phyloP scores from a whole-genome alignment of 1,139 yeast species.

The Suhomyces yuchorum region DNA sequence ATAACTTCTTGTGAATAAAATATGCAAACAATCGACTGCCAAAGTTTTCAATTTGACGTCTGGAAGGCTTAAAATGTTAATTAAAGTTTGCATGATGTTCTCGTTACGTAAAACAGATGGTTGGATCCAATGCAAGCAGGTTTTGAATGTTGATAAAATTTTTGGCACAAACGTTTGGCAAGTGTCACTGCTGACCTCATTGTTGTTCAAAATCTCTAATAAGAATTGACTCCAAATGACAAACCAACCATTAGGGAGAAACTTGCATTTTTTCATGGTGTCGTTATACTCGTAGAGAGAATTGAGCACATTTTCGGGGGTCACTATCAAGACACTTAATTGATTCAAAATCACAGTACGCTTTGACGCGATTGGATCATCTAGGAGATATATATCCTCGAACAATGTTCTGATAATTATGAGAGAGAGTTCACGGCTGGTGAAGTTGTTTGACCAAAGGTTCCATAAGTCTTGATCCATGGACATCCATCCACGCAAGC shows the following conservation, averaged over 20 bases:
- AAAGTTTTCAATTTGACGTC: conserved; percentile 72
- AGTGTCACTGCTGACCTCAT: conserved; percentile 37
- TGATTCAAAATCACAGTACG: conserved; percentile 79
- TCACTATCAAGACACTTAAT: conserved; percentile 77
- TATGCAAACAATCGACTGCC: conserved; percentile 90
- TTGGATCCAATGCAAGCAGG: conserved; percentile 89
- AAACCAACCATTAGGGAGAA: conserved; percentile 85
- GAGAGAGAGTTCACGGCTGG: conserved; percentile 73
- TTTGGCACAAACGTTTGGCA: conserved; percentile 59
- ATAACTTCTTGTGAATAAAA: conserved; percentile 82
- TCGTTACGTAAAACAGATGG: conserved; percentile 72
- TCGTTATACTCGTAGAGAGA: conserved; percentile 73
- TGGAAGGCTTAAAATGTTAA: conserved; percentile 59
- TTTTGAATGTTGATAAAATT: conserved; percentile 78
- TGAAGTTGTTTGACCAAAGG: conserved; percentile 68
- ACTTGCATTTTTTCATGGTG: conserved; percentile 60
- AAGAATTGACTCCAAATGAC: conserved; percentile 69
- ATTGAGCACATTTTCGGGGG: conserved; percentile 67
- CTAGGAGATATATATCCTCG: conserved; percentile 91
- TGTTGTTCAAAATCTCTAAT: conserved; percentile 49
- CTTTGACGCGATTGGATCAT: conserved; percentile 85
- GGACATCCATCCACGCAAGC: conserved; percentile 77
- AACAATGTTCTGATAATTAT: conserved; percentile 82
- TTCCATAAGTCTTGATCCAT: conserved; percentile 80
- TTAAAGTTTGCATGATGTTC: conserved; percentile 66